These are phyloP conservation scores for Seiridium unicorne DNA, from an alignment of 2,329 filamentous ascomycete genomes.

Conservation along the genomic window DNA sequence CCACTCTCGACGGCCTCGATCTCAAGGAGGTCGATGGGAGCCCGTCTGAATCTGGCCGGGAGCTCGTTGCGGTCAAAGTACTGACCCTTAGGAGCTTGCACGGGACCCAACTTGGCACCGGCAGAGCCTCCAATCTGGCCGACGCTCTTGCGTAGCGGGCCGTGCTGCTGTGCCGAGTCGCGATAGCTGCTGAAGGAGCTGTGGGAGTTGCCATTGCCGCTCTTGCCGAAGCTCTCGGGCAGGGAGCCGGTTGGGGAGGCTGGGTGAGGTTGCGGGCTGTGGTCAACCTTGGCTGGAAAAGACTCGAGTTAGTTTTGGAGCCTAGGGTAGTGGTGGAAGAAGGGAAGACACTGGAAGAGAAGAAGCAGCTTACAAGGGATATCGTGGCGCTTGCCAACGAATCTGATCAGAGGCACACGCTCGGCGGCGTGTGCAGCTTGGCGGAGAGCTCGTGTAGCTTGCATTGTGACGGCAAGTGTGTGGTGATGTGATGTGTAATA, in stretches of 20 bases:
- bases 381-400: constrained; percentile 55
- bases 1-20: constrained; percentile 96
- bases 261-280: constrained; percentile 71
- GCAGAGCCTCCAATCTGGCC: constrained; percentile 55
- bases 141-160: constrained; percentile 65
- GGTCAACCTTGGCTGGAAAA: constrained; percentile 63
- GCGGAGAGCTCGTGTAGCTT: constrained; percentile 54
- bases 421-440: constrained; percentile 59
- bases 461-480: constrained; percentile 39
- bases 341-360: background rate
- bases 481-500: background rate
- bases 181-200: constrained; percentile 74
- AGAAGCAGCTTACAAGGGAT: constrained; percentile 49
- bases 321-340: background rate
- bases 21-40: constrained; percentile 73
- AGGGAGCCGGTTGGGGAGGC: constrained; percentile 66
- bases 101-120: constrained; percentile 69
- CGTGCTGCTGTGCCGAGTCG: constrained; percentile 75
- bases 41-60: constrained; percentile 76
- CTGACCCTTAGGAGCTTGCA: constrained; percentile 69
- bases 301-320: constrained; percentile 8
- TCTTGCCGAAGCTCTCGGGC: constrained; percentile 49
- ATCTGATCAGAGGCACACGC: constrained; percentile 61
- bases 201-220: constrained; percentile 39
- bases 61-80: constrained; percentile 90